Evolutionary conservation across 1,284 basidiomycete genomes (phyloP), one percentile per base, ranked within the genome.

Genomic region (Athelia psychrophila): DNA sequence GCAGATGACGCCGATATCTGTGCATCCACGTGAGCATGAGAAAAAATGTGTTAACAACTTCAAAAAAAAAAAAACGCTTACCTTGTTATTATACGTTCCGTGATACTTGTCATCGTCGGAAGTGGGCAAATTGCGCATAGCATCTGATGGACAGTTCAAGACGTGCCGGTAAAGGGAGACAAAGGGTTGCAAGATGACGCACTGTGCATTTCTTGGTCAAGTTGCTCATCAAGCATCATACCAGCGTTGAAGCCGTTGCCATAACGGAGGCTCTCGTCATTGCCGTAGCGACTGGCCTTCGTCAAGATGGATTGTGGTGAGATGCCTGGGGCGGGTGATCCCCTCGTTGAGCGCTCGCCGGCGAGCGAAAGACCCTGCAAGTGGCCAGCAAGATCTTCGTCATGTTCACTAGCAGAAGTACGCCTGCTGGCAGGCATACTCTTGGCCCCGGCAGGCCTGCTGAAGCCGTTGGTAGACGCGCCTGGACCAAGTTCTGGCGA

Each of bases 131-230:
- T 95, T 88, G 69, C 86, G 85, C 81, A 95, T 94, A 3, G 93
- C 92, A 72, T 93, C 92, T 93, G 65, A 25, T 47, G 22, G 56
- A 49, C 57, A 54, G 38, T 62, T 61, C 56, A 60, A 58, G 36
- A 49, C 27, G 46, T 36, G 44, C 32, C 27, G 27, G n/a, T 51
- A 22, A 49, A 33, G 53, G 36, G 32, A 30, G 15, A 57, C 33
- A 20, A 51, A 53, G 49, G 49, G 27, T 30, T 49, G 40, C 54
- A 32, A 51, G n/a, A 54, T 52, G 18, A 78, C 87, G 62, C 60
- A 94, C 91, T 92, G 60, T 93, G 86, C 83, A 94, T 91, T 66
- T 94, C 91, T 68, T 91, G 84, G 62, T 95, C 92, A 58, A 95
- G 71, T 64, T 94, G 91, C 67, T 94, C 88, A 60, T 95, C 92